These are phyloP conservation scores for Clitopilus hobsonii DNA, from an alignment of 768 basidiomycete species.

Conservation along the genomic window DNA sequence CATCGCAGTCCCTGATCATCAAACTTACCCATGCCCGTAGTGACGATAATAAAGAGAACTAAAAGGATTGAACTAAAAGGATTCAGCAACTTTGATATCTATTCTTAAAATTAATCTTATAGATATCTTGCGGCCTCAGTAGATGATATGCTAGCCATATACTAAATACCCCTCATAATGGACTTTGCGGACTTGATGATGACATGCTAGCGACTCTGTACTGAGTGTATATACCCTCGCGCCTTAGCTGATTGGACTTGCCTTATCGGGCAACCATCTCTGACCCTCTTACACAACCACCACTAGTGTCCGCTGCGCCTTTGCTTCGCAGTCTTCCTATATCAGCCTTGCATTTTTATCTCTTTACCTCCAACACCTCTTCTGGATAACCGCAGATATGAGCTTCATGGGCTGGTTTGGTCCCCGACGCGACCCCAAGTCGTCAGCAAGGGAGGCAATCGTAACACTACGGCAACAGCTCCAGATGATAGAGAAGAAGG, in stretches of 20 bases:
- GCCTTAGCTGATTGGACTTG: constrained; percentile 13
- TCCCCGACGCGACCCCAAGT: constrained; percentile 76
- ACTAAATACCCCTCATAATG: constrained; percentile 1
- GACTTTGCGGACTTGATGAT: constrained; percentile 1
- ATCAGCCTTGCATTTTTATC: too few relatives aligned
- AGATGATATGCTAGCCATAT: neutral
- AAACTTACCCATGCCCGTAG: constrained; percentile 13
- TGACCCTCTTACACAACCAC: constrained; percentile 5
- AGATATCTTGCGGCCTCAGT: neutral
- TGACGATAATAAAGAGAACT: constrained; percentile 28
- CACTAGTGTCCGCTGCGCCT: constrained; percentile 10
- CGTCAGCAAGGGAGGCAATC: constrained; percentile 88
- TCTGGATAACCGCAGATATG: too few relatives aligned
- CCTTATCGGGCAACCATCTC: constrained; percentile 35
- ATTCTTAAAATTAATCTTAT: neutral
- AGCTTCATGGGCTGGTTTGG: constrained; percentile 88
- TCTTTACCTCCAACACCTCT: constrained; percentile 8
- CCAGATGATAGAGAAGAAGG: constrained; percentile 98
- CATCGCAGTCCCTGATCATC: constrained; percentile 1
- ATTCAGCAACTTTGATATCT: constrained; percentile 2
- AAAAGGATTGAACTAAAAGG: constrained; percentile 13
- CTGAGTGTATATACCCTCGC: neutral
- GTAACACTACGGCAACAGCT: constrained; percentile 90
- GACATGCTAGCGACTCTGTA: neutral
- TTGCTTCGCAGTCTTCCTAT: too few relatives aligned